A percentile compares a stretch with the other conserved stretches of the same genome.
Evolutionary conservation across 2,329 filamentous ascomycete species (phyloP).

Genomic region (Penicillium hesseltinei): DNA sequence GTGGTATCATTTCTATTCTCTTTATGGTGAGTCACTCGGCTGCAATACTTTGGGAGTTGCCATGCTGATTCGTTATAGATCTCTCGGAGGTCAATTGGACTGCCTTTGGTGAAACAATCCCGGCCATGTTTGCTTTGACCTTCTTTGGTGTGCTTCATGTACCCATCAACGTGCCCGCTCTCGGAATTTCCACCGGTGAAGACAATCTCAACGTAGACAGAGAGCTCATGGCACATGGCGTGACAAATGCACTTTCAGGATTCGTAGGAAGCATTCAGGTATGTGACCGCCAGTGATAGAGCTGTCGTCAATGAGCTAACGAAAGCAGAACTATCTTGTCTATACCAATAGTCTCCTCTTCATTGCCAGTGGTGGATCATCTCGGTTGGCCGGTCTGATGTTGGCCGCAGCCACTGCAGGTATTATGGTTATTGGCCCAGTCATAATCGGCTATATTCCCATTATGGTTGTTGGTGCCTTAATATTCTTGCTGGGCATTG

Average conservation of each 20-base stretch:
- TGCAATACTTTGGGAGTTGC: background rate
- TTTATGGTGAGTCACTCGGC: slow-evolving; percentile 67
- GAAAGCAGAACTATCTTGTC: slow-evolving; percentile 83
- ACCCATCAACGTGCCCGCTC: slow-evolving; percentile 92
- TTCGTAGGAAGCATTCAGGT: slow-evolving; percentile 78
- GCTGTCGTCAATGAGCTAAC: slow-evolving; percentile 24
- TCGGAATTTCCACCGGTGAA: slow-evolving; percentile 86
- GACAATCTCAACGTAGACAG: slow-evolving; percentile 89
- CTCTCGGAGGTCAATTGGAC: slow-evolving; percentile 78
- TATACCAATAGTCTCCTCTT: slow-evolving; percentile 98
- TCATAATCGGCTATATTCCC: slow-evolving; percentile 88
- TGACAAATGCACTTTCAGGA: slow-evolving; percentile 89
- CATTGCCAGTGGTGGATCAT: slow-evolving; percentile 86
- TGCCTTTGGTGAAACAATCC: slow-evolving; percentile 78
- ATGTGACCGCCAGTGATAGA: slow-evolving; percentile 4
- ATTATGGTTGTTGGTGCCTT: slow-evolving; percentile 95
- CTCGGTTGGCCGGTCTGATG: slow-evolving; percentile 79
- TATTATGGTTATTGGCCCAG: slow-evolving; percentile 80
- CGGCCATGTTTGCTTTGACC: slow-evolving; percentile 93
- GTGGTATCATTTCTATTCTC: slow-evolving; percentile 96
- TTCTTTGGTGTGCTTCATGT: slow-evolving; percentile 98
- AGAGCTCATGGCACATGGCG: slow-evolving; percentile 86
- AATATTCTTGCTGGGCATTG: slow-evolving; percentile 93
- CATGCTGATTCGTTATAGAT: slow-evolving; percentile 51
- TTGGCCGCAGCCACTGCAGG: slow-evolving; percentile 76